Evolutionary conservation across 176 grass and related monocot species (phyloP).

Genomic region (Aegilops tauschii): DNA sequence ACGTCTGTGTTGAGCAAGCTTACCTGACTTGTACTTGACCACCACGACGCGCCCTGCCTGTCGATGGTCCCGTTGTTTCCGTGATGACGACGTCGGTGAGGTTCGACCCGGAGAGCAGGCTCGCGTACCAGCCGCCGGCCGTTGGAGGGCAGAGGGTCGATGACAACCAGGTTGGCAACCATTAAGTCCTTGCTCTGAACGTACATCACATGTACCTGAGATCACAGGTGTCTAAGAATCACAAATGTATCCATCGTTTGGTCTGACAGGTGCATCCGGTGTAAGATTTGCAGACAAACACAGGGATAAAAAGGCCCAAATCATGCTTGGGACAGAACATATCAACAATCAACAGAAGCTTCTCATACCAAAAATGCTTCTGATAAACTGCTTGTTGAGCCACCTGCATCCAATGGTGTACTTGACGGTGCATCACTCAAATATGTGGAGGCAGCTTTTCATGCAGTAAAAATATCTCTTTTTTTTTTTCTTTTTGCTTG

Average conservation of each 20-base stretch:
- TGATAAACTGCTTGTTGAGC: no score
- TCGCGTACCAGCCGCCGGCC: slow-evolving; percentile 73
- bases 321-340: no score
- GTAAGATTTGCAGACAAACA: no score
- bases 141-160: slow-evolving; percentile 80
- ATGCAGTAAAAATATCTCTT: no score
- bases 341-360: no score
- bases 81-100: slow-evolving; percentile 83
- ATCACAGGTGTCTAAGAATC: slow-evolving; percentile 26
- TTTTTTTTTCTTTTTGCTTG: no score
- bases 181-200: neutral
- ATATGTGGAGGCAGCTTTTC: no score
- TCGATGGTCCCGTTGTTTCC: slow-evolving; percentile 88
- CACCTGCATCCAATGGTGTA: no score
- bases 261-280: no score
- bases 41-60: slow-evolving; percentile 75
- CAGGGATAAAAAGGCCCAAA: no score
- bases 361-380: no score
- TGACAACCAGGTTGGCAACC: slow-evolving; percentile 34
- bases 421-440: no score
- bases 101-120: slow-evolving; percentile 80
- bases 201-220: neutral
- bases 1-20: slow-evolving; percentile 89
- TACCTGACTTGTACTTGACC: slow-evolving; percentile 72
- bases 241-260: neutral